Percentiles rank a stretch among this genome's conserved stretches.
Evolutionary conservation across 2,329 filamentous ascomycete genomes (phyloP).

Genomic region (Neobulgaria alba): DNA sequence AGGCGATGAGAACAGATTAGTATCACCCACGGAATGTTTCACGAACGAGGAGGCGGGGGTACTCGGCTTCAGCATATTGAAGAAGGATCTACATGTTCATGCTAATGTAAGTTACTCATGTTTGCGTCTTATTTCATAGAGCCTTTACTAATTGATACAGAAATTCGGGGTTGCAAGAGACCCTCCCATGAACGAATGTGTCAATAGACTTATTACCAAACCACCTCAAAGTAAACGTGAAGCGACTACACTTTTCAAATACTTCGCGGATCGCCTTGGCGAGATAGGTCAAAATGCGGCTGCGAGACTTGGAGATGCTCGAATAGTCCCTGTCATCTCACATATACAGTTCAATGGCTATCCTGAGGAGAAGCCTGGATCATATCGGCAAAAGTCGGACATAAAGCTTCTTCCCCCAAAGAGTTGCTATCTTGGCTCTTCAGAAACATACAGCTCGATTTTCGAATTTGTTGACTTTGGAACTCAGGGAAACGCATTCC

Average conservation of each 20-base stretch:
- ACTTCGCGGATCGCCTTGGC: constrained; percentile 68
- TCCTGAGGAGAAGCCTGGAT: constrained; percentile 15
- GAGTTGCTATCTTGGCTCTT: constrained; percentile 71
- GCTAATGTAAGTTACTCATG: constrained; percentile 44
- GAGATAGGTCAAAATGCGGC: constrained; percentile 60
- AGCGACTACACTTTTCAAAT: constrained; percentile 68
- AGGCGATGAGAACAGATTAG: constrained; percentile 54
- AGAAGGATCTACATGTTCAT: constrained; percentile 68
- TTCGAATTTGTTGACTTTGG: constrained; percentile 98
- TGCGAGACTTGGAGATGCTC: constrained; percentile 51
- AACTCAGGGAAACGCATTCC: constrained; percentile 74
- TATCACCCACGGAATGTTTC: constrained; percentile 69
- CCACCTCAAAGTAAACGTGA: constrained; percentile 60
- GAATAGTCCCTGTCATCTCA: constrained; percentile 61
- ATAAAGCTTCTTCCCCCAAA: constrained; percentile 57
- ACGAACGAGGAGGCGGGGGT: constrained; percentile 69
- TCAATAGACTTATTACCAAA: constrained; percentile 60
- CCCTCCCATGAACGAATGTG: constrained; percentile 69
- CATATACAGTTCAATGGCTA: constrained; percentile 14
- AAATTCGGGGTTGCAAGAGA: constrained; percentile 83
- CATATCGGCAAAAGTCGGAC: constrained; percentile 22
- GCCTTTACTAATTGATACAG: constrained; percentile 1
- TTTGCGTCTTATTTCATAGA: background rate
- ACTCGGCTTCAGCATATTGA: constrained; percentile 73
- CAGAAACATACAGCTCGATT: constrained; percentile 68